Base-by-base conservation (phyloP, 495 filamentous ascomycete species). In the Friedmanniomyces endolithicus region DNA sequence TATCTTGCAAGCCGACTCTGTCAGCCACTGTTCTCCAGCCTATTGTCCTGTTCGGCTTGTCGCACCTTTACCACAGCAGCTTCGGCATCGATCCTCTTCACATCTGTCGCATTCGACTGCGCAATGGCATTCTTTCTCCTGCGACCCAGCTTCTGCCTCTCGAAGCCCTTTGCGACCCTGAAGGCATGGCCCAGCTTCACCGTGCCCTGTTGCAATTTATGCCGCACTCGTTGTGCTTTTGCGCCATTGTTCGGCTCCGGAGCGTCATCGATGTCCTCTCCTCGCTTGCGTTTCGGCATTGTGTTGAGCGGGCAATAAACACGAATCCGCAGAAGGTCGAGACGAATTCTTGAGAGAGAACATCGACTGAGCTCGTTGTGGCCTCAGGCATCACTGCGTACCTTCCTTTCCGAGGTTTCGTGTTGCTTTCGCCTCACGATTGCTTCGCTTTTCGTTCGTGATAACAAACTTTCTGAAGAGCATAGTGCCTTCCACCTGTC, bases 61-160 rank as follows among this genome's bases (percentile, higher is more conserved):
- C 64, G 65, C 64, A 84, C 82, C 79, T 94, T 96, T 54, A 94
- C 66, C 31, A 82, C 83, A 25, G 77, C 71, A 40, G 88, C 74
- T 70, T 95, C 90, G 47, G 75, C 78, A 57, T 83, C 76, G n/a
- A 92, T 67, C 19, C 87, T 71, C 33, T 68, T 63, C 22, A 69
- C 58, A 44, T 53, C 57, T 34, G 73, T 72, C 16, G 75, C 69
- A 25, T 53, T 53, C 34, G 24, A 31, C 20, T 67, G 50, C 59
- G 74, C 77, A 1, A 37, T 23, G 1, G 82, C 80, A 25, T 80
- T 80, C 67, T 85, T 89, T 22, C 85, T 72, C 34, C 88, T 72
- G 50, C 88, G 82, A 29, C 85, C 81, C 43, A 89, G 75, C 54
- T 94, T 95, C 70, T 95, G 90, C 59, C 88, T 75, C 71, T 95